These are phyloP conservation scores for Wickerhamomyces rabaulensis DNA, from an alignment of 805 yeast genomes.

Conservation along the genomic window DNA sequence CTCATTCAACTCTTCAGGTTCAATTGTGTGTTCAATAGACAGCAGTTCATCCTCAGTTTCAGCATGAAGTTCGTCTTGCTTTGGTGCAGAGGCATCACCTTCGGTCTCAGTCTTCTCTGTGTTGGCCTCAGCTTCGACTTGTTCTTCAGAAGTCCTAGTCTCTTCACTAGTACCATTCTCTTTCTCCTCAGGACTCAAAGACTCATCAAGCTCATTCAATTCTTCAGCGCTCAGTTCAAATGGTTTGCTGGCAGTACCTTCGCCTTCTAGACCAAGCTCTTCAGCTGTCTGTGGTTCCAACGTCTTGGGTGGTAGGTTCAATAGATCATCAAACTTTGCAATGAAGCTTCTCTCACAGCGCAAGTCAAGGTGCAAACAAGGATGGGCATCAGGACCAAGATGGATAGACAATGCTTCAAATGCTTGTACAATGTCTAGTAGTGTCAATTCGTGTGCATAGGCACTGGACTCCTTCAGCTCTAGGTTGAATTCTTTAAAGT, in stretches of 20 bases:
- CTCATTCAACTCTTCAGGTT: neutral
- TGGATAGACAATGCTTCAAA: slow-evolving; percentile 7
- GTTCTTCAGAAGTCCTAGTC: neutral
- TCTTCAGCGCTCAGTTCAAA: slow-evolving; percentile 5
- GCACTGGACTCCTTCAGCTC: slow-evolving; percentile 14
- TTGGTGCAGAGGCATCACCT: too few relatives aligned
- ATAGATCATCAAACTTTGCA: slow-evolving; percentile 9
- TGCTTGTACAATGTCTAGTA: slow-evolving; percentile 15
- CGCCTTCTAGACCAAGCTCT: neutral
- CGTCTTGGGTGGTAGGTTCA: slow-evolving; percentile 1
- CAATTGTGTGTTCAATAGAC: neutral
- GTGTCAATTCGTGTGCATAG: slow-evolving; percentile 13
- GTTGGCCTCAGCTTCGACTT: neutral
- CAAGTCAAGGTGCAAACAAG: slow-evolving; percentile 11
- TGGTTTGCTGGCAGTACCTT: neutral
- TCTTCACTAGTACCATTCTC: neutral
- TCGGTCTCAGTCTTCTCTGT: neutral
- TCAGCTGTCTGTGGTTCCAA: neutral
- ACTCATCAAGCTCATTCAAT: neutral
- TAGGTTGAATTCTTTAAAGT: slow-evolving; percentile 17
- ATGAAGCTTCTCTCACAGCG: slow-evolving; percentile 12
- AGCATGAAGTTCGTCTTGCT: too few relatives aligned
- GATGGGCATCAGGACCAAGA: slow-evolving; percentile 5
- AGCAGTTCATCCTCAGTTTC: neutral
- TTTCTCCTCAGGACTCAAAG: slow-evolving; percentile 1